Conservation (phyloP, 1,284 basidiomycete species). For the Tilletia indica region DNA sequence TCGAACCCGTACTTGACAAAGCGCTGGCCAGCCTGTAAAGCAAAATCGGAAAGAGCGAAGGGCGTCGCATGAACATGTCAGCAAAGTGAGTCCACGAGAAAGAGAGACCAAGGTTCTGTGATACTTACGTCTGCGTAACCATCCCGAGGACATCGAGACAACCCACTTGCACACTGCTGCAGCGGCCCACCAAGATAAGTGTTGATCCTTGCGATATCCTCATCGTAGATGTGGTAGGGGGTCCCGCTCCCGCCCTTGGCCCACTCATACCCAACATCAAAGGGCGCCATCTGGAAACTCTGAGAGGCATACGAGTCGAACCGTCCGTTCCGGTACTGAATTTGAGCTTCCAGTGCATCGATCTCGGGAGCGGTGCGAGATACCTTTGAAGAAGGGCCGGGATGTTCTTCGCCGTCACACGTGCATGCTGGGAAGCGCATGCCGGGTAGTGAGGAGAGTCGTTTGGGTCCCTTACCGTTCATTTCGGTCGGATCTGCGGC, state of each 20-base stretch:
- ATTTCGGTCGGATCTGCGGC: neutral
- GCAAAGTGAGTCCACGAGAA: neutral
- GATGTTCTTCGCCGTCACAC: conserved; percentile 47
- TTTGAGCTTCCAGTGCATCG: conserved; percentile 59
- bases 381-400: conserved; percentile 47
- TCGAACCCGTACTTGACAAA: conserved; percentile 50
- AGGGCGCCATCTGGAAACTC: conserved; percentile 54
- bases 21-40: conserved; percentile 9
- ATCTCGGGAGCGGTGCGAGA: conserved; percentile 54
- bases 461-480: neutral
- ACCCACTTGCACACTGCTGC: conserved; percentile 3
- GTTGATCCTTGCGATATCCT: conserved; percentile 49
- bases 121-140: neutral
- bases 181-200: conserved; percentile 39
- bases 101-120: neutral
- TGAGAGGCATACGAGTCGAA: conserved; percentile 43
- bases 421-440: conserved; percentile 50
- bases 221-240: conserved; percentile 34
- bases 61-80: too few relatives aligned
- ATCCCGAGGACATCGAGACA: conserved; percentile 10
- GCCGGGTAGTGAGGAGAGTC: conserved; percentile 37
- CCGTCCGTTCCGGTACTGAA: conserved; percentile 57
- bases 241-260: neutral
- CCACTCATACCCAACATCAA: conserved; percentile 31
- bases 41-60: too few relatives aligned